Evolutionary conservation across 129 eudicot genomes (phyloP), one percentile per base, ranked within the genome.

Genomic region (Flaveria robusta): DNA sequence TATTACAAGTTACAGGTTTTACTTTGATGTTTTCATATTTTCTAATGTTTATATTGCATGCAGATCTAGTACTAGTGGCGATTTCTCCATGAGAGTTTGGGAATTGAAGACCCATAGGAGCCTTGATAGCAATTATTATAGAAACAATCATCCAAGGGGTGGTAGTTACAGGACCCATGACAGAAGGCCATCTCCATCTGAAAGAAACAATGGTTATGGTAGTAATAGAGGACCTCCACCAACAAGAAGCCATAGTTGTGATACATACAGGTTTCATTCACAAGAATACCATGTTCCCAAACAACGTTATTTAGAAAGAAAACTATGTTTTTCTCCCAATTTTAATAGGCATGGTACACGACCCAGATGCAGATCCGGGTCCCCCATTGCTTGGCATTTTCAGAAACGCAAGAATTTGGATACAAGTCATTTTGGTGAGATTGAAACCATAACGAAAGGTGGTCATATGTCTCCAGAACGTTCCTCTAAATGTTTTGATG

Each of bases 361-460:
- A 8, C 78, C 92, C 1, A 82, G 83, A 13, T 84, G 86, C 37
- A 84, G 84, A 26, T 87, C 97, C 0, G 82, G 90, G 15, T 90
- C 96, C 24, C 96, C 97, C 7, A 81, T 77, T 52, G 54, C 88
- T 3, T 91, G 89, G 94, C 73, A 84, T 77, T 72, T 79, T 23
- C 86, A 75, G 64, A 91, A 84, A 72, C 77, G 68, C 16, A 77
- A 77, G 74, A 77, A 52, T 77, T 23, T 34, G 45, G 67, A 76
- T 66, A 41, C 80, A 5, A 75, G 63, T 80, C 79, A 78, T 75
- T 81, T 55, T 11, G 75, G 79, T 72, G 87, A 83, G 46, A 71
- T 77, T 71, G 85, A 80, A 68, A 78, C 88, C 26, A 45, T 82
- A 50, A 78, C 82, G 66, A 74, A 80, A 60, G 81, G 79, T 66